These are phyloP conservation scores for Penicillium nucicola DNA, from an alignment of 495 filamentous ascomycete species.

Conservation along the genomic window DNA sequence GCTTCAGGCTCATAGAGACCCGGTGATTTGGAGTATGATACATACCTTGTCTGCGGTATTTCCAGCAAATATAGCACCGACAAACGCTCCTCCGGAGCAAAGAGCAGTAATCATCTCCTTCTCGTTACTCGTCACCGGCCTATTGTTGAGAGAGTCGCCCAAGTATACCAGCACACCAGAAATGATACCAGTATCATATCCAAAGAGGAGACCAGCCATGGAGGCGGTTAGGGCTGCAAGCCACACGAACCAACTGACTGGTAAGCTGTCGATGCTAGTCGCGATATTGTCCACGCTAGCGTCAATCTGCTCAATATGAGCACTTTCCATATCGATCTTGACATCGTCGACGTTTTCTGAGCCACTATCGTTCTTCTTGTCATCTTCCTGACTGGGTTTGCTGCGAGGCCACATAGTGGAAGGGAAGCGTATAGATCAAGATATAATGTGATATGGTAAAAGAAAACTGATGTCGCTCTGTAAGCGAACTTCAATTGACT, in stretches of 20 bases:
- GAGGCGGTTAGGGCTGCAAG: slow-evolving; percentile 22
- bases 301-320: background rate
- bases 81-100: slow-evolving; percentile 46
- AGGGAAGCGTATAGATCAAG: background rate
- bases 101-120: slow-evolving; percentile 49
- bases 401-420: background rate
- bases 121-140: slow-evolving; percentile 26
- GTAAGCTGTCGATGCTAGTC: background rate
- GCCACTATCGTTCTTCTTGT: background rate
- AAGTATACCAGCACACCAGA: slow-evolving; percentile 46
- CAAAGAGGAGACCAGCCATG: slow-evolving; percentile 39
- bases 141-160: slow-evolving; percentile 28
- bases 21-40: background rate
- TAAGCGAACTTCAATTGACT: background rate
- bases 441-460: background rate
- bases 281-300: background rate
- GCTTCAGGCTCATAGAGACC: background rate
- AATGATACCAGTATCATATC: slow-evolving; percentile 51
- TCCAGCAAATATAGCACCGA: slow-evolving; percentile 50
- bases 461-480: background rate
- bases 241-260: slow-evolving; percentile 4
- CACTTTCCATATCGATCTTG: background rate
- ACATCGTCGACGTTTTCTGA: background rate
- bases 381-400: background rate
- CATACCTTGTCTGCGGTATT: slow-evolving; percentile 35